Conservation (phyloP, 306 rosid species). For the Psophocarpus tetragonolobus region DNA sequence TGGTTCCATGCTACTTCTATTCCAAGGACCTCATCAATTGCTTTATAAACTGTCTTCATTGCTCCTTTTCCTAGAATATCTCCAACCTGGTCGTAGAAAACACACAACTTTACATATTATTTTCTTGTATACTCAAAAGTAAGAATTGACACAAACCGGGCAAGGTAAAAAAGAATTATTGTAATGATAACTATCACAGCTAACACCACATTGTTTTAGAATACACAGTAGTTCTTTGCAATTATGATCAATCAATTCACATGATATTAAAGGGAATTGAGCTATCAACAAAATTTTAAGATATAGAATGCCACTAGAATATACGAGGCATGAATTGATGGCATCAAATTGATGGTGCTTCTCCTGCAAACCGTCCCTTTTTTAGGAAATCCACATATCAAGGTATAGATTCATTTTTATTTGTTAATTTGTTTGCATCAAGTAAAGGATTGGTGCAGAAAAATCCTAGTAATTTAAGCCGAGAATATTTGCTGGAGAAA, state of each 20-base stretch:
- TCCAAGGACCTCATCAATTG: constrained; percentile 82
- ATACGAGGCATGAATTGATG: no score
- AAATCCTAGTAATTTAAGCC: not conserved
- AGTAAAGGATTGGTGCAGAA: not conserved
- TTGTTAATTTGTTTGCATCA: not conserved
- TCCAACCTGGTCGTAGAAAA: constrained; percentile 46
- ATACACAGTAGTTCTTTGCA: constrained; percentile 1
- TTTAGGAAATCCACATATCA: not conserved
- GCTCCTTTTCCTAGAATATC: constrained; percentile 93
- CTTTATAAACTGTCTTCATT: constrained; percentile 86
- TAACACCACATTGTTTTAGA: constrained; percentile 22
- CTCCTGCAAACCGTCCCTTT: no score
- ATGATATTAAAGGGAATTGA: not conserved
- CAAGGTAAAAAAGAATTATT: not conserved
- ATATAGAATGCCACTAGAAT: not conserved
- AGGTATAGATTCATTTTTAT: not conserved
- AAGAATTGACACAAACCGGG: constrained; percentile 1
- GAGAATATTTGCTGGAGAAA: not conserved
- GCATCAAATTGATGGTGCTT: no score
- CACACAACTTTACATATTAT: not conserved
- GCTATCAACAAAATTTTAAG: constrained; percentile 13
- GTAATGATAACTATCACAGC: not conserved
- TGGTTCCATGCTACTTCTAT: constrained; percentile 95
- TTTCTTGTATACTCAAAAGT: not conserved
- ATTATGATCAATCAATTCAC: not conserved